Conservation (phyloP, 768 basidiomycete species). For the Lepiota venenata region DNA sequence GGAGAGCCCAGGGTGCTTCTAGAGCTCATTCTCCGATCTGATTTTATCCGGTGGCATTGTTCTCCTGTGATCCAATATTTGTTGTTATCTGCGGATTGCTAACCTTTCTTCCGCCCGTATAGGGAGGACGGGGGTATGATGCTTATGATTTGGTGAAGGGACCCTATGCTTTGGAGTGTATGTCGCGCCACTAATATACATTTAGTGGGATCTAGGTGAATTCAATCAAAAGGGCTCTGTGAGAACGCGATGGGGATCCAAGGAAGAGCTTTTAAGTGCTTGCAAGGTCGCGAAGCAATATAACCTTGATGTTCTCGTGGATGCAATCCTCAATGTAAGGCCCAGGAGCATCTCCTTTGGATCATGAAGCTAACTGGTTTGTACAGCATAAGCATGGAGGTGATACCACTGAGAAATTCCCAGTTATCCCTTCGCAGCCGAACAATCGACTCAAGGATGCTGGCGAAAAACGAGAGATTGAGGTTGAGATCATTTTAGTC, state of each 20-base stretch:
- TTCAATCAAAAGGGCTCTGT: constrained; percentile 73
- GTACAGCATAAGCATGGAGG: constrained; percentile 81
- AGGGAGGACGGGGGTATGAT: constrained; percentile 80
- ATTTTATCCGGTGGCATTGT: too few species aligned
- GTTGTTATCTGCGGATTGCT: too few species aligned
- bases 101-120: constrained; percentile 6
- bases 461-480: constrained; percentile 60
- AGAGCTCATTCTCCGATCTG: too few species aligned
- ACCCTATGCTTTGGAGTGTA: background rate
- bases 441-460: constrained; percentile 61
- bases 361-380: constrained; percentile 3
- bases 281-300: constrained; percentile 63
- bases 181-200: background rate
- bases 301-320: constrained; percentile 75
- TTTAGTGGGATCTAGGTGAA: constrained; percentile 85
- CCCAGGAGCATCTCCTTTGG: background rate
- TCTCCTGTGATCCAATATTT: too few species aligned
- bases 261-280: constrained; percentile 70
- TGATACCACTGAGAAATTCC: constrained; percentile 68
- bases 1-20: too few species aligned
- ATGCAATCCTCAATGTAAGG: constrained; percentile 85
- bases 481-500: constrained; percentile 37
- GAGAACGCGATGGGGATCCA: constrained; percentile 84
- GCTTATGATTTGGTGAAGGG: constrained; percentile 76
- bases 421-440: constrained; percentile 67